Base-by-base conservation (phyloP, 2,329 filamentous ascomycete genomes). In the Pseudocercospora fijiensis region DNA sequence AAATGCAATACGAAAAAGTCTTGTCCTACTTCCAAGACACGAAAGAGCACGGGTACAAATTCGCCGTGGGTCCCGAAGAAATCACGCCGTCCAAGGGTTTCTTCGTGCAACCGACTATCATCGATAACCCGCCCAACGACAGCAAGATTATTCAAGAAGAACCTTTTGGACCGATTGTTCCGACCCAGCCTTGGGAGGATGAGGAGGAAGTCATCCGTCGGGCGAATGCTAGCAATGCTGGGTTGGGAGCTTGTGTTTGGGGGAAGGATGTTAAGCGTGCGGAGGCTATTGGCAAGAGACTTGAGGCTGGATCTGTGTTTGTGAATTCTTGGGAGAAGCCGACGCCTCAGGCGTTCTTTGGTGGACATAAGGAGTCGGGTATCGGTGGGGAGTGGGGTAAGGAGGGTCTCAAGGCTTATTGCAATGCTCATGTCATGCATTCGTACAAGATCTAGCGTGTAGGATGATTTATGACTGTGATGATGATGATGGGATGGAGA, bases 281-380 rank as follows among this genome's bases (percentile, higher is more conserved):
- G 1, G 74, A 79, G 68, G 72, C 76, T 47, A 80, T 85, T 62
- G 83, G 80, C 3, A 74, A 76, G 45, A 73, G 77, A 26, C 72
- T 87, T 16, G 77, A 84, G 70, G 81, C 83, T n/a, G 84, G 84
- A 1, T 84, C 76, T 28, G 82, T 86, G 18, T 86, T 82, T 73
- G 78, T 86, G 61, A 87, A 87, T 74, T 80, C 77, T 20, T 82
- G 75, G 64, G 78, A 81, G 72, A 80, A 80, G 72, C 76, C 78
- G 0, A 80, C 77, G 3, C 79, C 81, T 0, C 75, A 79, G 67
- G 81, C 80, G 4, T 74, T 78, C 69, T 93, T 93, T 70, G 88
- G 89, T 60, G 91, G 92, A 0, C 91, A 85, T 82, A 94, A 93
- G 79, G 85, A 92, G 79, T 61, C 45, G 62, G 72, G 71, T 49